These are phyloP conservation scores for Symbiodinium natans DNA, from an alignment of 73 alveolate genomes.

Conservation along the genomic window DNA sequence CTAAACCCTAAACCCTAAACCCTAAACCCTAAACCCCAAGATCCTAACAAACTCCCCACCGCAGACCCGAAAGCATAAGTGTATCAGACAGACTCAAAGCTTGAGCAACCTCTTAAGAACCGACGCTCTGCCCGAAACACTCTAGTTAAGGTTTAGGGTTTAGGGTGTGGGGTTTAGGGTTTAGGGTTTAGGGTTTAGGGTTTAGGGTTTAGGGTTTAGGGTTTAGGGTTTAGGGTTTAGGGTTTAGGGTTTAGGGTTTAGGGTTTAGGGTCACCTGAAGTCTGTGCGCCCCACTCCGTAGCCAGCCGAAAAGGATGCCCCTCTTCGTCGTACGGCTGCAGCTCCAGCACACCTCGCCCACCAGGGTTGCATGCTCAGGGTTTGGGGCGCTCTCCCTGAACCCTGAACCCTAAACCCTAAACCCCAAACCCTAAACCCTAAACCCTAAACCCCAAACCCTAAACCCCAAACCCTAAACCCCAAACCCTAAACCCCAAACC, in stretches of 20 bases:
- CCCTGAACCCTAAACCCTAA: too few relatives aligned
- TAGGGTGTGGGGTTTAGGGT: too few relatives aligned
- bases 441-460: background rate
- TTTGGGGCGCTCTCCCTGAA: background rate
- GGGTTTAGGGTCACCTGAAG: background rate
- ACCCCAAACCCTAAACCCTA: background rate
- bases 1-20: background rate
- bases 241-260: too few relatives aligned
- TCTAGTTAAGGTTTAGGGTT: too few relatives aligned
- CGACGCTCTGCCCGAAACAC: too few relatives aligned
- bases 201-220: background rate
- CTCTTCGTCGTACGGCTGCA: conserved; percentile 69
- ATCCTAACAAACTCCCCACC: too few relatives aligned
- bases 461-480: background rate
- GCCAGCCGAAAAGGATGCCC: conserved; percentile 40
- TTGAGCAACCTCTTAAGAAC: too few relatives aligned
- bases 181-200: background rate
- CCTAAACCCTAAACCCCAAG: background rate
- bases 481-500: too few relatives aligned
- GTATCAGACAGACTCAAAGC: too few relatives aligned
- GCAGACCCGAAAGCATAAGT: too few relatives aligned
- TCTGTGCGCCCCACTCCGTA: conserved; percentile 26
- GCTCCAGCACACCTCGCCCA: conserved; percentile 44
- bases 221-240: background rate
- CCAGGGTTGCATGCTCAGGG: background rate